phyloP scores from a whole-genome alignment of 1,284 basidiomycete genomes.

The Athelia psychrophila region DNA sequence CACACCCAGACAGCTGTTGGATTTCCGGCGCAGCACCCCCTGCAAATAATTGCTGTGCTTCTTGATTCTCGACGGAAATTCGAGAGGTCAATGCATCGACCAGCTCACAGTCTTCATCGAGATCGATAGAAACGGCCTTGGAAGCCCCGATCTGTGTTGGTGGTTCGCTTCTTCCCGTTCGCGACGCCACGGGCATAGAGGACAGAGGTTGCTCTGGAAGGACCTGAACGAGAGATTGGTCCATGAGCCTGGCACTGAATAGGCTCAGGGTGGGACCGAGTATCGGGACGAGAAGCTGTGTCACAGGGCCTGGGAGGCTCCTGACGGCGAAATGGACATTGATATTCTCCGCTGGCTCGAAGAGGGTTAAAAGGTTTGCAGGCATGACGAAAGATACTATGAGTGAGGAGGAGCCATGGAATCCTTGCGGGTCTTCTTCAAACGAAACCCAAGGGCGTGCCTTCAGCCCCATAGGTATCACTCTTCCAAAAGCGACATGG shows the following conservation, averaged over 20 bases:
- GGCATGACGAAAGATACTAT: constrained; percentile 33
- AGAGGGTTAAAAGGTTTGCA: constrained; percentile 19
- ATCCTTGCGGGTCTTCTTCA: constrained; percentile 30
- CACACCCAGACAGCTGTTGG: constrained; percentile 30
- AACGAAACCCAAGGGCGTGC: constrained; percentile 21
- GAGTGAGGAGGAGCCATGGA: constrained; percentile 27
- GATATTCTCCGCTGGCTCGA: constrained; percentile 20
- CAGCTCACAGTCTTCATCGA: constrained; percentile 30
- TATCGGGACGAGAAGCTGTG: constrained; percentile 8
- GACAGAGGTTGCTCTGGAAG: constrained; percentile 18
- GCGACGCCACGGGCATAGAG: neutral
- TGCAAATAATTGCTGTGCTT: constrained; percentile 19
- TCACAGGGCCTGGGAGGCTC: constrained; percentile 17
- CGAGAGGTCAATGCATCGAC: constrained; percentile 19
- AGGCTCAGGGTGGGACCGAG: constrained; percentile 26
- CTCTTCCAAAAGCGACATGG: constrained; percentile 28
- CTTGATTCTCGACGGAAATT: constrained; percentile 20
- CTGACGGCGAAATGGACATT: constrained; percentile 25
- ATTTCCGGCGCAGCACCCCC: constrained; percentile 14
- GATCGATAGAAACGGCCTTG: constrained; percentile 15
- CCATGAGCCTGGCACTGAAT: constrained; percentile 26
- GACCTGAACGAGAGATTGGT: constrained; percentile 27
- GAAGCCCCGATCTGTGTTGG: constrained; percentile 14
- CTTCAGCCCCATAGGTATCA: constrained; percentile 21
- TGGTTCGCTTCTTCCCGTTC: no score